These are phyloP conservation scores for Coemansia sp. DNA, from an alignment of 192 early-diverging fungal species.

Conservation along the genomic window DNA sequence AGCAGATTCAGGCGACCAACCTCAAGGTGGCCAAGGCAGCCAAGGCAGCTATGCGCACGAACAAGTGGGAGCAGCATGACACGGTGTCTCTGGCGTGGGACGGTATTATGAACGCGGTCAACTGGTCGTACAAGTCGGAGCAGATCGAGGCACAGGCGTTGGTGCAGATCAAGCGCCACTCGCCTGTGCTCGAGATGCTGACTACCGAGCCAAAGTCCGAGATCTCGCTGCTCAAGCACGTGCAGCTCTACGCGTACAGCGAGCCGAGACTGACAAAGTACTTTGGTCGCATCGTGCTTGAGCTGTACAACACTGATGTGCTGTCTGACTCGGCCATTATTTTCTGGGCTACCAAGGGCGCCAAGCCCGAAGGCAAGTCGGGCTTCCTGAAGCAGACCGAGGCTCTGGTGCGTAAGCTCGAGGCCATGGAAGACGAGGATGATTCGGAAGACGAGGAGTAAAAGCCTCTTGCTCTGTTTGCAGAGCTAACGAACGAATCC, in stretches of 20 bases:
- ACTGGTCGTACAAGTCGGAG: constrained; percentile 78
- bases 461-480: background rate
- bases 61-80: constrained; percentile 74
- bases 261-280: constrained; percentile 86
- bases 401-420: constrained; percentile 80
- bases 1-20: constrained; percentile 23
- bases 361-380: constrained; percentile 81
- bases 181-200: constrained; percentile 73
- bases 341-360: constrained; percentile 94
- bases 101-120: constrained; percentile 73
- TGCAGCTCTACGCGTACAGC: constrained; percentile 85
- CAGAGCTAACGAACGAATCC: no score
- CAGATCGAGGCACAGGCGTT: constrained; percentile 77
- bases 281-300: constrained; percentile 78
- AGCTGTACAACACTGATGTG: constrained; percentile 88
- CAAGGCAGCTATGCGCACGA: constrained; percentile 32
- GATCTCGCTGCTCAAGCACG: constrained; percentile 78
- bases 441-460: constrained; percentile 41
- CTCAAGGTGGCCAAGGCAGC: constrained; percentile 23
- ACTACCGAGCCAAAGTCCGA: constrained; percentile 63
- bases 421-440: constrained; percentile 66
- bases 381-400: constrained; percentile 93
- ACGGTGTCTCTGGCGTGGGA: constrained; percentile 79
- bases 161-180: constrained; percentile 66
- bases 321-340: constrained; percentile 88